Evolutionary conservation across 2,329 filamentous ascomycete species (phyloP), one percentile per base, ranked within the genome.

Genomic region (Colletotrichum lupini): DNA sequence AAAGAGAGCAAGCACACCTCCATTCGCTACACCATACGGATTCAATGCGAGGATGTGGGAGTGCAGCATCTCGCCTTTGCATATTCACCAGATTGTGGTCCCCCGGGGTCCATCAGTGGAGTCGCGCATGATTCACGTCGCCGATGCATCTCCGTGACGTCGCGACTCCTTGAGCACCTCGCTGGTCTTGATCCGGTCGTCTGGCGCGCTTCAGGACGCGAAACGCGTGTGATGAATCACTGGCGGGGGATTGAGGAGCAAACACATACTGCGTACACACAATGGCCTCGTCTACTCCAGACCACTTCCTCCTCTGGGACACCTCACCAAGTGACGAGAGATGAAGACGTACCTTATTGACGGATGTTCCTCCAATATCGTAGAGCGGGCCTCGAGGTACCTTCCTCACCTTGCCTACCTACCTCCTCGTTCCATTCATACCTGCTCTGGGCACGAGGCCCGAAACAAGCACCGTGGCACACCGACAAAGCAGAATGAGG

Each of bases 101-200:
- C 19, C 42, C 24, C 53, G 28, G 67, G 66, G 30, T 46, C 60
- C 59, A 42, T 69, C 30, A 32, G 70, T 70, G 70, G 70, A 70
- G 70, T 56, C 46, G 30, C 59, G 60, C 70, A 73, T 70, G 70
- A 73, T 46, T 73, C 70, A 70, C 67, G 70, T 65, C 58, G 42
- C 46, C 67, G 65, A 62, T 72, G 66, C 42, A 63, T 52, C 59
- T 69, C 37, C 66, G 65, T 72, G 64, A 72, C 68, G 56, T 68
- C 57, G 65, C 69, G 69, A 69, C 30, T 68, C 65, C 58, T 68
- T 60, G 59, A 73, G 66, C 49, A 55, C 58, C 42, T 42, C 59
- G 46, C 52, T 56, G 59, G 67, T 28, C 53, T 70, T 35, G 59
- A 22, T 32, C 55, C 35, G 55, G 49, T 69, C 53, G 66, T 70